Conservation (phyloP, 2,329 filamentous ascomycete species). For the Juglanconis sp. region DNA sequence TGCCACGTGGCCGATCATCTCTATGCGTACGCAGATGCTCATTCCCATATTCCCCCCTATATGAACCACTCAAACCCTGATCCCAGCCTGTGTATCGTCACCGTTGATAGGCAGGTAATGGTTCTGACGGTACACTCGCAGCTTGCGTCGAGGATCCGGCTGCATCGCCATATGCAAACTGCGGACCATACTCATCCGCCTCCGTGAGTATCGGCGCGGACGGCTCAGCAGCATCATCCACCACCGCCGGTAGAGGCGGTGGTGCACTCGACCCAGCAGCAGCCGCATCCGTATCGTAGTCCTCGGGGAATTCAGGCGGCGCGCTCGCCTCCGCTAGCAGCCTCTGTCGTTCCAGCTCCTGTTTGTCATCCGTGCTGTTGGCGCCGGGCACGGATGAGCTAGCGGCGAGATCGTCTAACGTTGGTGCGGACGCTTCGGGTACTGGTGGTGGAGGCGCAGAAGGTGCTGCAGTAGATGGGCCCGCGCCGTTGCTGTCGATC, state of each 20-base stretch:
- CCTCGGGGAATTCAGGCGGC: constrained; percentile 56
- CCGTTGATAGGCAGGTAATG: constrained; percentile 16
- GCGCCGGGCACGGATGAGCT: constrained; percentile 19
- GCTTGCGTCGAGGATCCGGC: constrained; percentile 1
- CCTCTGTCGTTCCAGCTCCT: constrained; percentile 67
- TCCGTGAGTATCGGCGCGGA: constrained; percentile 58
- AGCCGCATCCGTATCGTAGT: constrained; percentile 38
- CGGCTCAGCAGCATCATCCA: constrained; percentile 35
- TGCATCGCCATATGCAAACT: constrained; percentile 7
- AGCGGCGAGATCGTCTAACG: constrained; percentile 41
- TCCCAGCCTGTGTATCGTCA: neutral
- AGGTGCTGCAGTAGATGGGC: constrained; percentile 24
- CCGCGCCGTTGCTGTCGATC: constrained; percentile 39
- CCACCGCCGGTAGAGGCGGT: constrained; percentile 19
- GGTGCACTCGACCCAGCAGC: constrained; percentile 20
- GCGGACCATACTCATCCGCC: constrained; percentile 40
- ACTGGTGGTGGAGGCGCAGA: constrained; percentile 4
- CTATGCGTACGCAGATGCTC: neutral
- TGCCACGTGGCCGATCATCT: neutral
- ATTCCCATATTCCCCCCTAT: neutral
- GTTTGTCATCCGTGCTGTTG: constrained; percentile 66
- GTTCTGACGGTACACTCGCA: neutral
- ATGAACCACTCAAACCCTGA: neutral
- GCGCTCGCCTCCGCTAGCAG: constrained; percentile 64
- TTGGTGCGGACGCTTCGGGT: constrained; percentile 40